A percentile compares a stretch with the other conserved stretches of the same genome.
phyloP scores from a whole-genome alignment of 495 filamentous ascomycete genomes.

The Talaromyces liani region DNA sequence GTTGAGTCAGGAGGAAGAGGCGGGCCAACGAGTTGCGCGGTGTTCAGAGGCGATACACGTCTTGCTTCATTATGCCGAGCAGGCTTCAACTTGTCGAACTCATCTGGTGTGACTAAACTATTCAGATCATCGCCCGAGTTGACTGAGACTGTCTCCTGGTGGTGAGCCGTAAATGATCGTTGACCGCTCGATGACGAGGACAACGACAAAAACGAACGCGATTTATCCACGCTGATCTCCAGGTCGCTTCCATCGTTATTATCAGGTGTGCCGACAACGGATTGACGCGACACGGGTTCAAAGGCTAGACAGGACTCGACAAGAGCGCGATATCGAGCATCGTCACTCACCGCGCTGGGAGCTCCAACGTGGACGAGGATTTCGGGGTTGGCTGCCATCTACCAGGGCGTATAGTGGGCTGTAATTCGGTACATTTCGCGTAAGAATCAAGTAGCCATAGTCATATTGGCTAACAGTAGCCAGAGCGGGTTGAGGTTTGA shows the following conservation, averaged over 20 bases:
- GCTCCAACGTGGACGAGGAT: conserved; percentile 65
- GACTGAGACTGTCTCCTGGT: neutral
- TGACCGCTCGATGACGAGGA: neutral
- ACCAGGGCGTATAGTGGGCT: neutral
- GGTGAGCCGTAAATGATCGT: neutral
- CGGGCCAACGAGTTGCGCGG: neutral
- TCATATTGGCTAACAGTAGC: neutral
- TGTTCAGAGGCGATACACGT: neutral
- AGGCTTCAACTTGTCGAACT: neutral
- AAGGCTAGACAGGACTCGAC: conserved; percentile 56
- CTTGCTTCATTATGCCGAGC: neutral
- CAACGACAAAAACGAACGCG: neutral
- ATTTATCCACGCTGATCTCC: neutral
- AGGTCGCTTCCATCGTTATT: conserved; percentile 5
- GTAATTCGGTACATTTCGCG: neutral
- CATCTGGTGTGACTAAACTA: neutral
- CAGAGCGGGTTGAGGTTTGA: neutral
- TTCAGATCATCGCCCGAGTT: conserved; percentile 10
- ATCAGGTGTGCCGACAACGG: conserved; percentile 5
- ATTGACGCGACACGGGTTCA: conserved; percentile 27
- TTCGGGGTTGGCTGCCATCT: conserved; percentile 29
- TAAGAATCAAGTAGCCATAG: neutral
- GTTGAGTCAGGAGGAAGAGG: neutral
- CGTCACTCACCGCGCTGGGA: conserved; percentile 51
- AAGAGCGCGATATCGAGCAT: conserved; percentile 54